Base-by-base conservation (phyloP, 495 filamentous ascomycete genomes). In the Beverwykella pulmonaria region DNA sequence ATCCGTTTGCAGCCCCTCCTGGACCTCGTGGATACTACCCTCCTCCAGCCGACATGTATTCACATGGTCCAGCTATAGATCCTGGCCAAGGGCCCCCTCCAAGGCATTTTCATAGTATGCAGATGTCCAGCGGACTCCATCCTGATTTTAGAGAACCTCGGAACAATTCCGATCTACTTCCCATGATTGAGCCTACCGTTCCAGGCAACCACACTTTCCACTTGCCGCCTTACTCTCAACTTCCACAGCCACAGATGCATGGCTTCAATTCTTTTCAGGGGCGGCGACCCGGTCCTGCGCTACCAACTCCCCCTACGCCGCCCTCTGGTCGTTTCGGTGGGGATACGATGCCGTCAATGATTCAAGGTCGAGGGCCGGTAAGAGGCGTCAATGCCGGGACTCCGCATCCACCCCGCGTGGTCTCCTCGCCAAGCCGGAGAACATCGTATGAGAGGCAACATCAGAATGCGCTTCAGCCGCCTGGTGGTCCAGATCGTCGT, bases 401-500 rank as follows among this genome's bases (percentile, higher is more conserved):
- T 32, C 8, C 44, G 1, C 34, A 61, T 1, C 58, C n/a, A 14
- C 58, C 25, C 26, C 63, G 63, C 46, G 46, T 44, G 9, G 44
- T 60, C 19, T 20, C 56, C 20, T 46, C 63, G 14, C 63, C 63
- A 17, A 53, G 34, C 36, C 55, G 63, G 22, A 41, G 63, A 55
- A 17, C 55, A 25, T 58, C 20, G 15, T 50, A 50, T 27, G 48
- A 50, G 25, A 50, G 48, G 15, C 48, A 50, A 15, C 48, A 50
- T 25, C 20, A 23, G 48, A 7, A 50, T 23, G 17, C 7, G 5
- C 20, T 10, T 50, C 59, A 53, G 19, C 6, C 48, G 17, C 48
- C 32, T 5, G 15, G 22, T n/a, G 48, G 29, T n/a, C 50, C 60
- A n/a, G 64, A 67, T 14, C 64, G 64, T 15, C 64, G 64, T 48